Conservation (phyloP, 1,139 yeast species). For the Yamadazyma buinensis region DNA sequence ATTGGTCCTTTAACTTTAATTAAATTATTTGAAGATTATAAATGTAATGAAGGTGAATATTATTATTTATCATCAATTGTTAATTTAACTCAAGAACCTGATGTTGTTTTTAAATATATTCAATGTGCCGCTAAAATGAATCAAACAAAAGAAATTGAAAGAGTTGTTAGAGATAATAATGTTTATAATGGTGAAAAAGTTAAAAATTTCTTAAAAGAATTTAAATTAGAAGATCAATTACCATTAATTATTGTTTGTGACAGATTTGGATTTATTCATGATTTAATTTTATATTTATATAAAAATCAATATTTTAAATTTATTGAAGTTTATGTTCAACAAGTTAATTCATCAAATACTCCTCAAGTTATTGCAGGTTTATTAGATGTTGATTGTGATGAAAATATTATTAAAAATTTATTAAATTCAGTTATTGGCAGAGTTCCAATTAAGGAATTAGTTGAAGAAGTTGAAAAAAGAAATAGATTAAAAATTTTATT, state of each 20-base stretch:
- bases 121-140: conserved; percentile 90
- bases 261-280: conserved; percentile 88
- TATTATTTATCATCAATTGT: conserved; percentile 92
- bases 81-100: conserved; percentile 89
- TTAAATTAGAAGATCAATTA: conserved; percentile 88
- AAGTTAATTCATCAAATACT: conserved; percentile 91
- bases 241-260: conserved; percentile 97
- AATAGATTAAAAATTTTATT: conserved; percentile 86
- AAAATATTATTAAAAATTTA: conserved; percentile 74
- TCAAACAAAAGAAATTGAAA: conserved; percentile 90
- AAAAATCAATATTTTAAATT: conserved; percentile 93
- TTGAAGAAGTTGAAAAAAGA: conserved; percentile 93
- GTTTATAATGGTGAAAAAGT: conserved; percentile 97
- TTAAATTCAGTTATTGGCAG: conserved; percentile 88
- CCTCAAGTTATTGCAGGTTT: conserved; percentile 97
- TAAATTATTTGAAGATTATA: conserved; percentile 89
- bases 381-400: conserved; percentile 96
- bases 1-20: conserved; percentile 84
- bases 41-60: conserved; percentile 89
- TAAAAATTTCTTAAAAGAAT: conserved; percentile 93
- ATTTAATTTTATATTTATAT: conserved; percentile 86
- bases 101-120: conserved; percentile 92
- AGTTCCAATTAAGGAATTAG: conserved; percentile 87
- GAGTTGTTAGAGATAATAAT: conserved; percentile 90
- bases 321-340: conserved; percentile 96